Evolutionary conservation across 2,329 filamentous ascomycete species (phyloP).

Genomic region (Didymella sp.): DNA sequence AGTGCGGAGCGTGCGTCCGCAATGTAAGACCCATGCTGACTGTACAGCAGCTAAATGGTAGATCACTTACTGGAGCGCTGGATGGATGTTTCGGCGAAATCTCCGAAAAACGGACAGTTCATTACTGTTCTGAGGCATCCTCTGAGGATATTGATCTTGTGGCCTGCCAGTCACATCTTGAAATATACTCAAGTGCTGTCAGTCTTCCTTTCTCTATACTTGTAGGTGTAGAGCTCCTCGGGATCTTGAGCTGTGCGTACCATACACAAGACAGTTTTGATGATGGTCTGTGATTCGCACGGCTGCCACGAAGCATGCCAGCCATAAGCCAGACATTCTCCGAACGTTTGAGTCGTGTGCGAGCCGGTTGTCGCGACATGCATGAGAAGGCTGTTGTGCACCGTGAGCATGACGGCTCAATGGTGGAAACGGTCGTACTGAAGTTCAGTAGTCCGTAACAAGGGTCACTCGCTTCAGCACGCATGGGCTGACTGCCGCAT

Average conservation of each 20-base stretch:
- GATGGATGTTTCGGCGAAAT: background rate
- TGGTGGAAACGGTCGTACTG: conserved; percentile 1
- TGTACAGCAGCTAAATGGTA: background rate
- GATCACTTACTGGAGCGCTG: background rate
- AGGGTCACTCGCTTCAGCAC: conserved; percentile 24
- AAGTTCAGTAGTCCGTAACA: background rate
- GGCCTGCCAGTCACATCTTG: background rate
- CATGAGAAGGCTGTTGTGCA: conserved; percentile 3
- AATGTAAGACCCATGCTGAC: conserved; percentile 1
- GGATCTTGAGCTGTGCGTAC: background rate
- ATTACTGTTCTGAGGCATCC: background rate
- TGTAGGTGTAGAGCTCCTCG: background rate
- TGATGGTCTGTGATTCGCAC: background rate
- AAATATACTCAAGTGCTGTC: background rate
- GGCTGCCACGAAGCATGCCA: background rate
- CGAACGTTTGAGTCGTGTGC: background rate
- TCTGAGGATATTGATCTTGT: background rate
- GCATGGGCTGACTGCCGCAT: conserved; percentile 20
- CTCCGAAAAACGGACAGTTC: background rate
- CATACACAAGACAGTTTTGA: background rate
- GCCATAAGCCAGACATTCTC: background rate
- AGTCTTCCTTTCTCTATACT: background rate
- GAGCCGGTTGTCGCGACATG: background rate
- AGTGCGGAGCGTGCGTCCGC: background rate
- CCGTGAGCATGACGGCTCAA: background rate